These are phyloP conservation scores for Lepiota subincarnata DNA, from an alignment of 768 basidiomycete species.

Conservation along the genomic window DNA sequence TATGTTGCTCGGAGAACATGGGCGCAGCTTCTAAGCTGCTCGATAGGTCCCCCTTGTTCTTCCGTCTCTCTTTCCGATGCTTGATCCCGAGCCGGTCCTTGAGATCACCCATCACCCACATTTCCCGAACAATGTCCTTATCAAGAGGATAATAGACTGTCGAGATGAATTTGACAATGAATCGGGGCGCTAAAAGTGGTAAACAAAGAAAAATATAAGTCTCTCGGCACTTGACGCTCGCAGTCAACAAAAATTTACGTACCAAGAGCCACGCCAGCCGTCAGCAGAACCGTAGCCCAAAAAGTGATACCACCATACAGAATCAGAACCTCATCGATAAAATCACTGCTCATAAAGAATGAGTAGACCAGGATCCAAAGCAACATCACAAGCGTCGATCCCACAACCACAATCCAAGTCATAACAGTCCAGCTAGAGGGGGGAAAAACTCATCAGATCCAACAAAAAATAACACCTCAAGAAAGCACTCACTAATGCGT, in stretches of 20 bases:
- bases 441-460: constrained; percentile 18
- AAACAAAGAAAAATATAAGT: neutral
- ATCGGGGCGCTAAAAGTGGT: constrained; percentile 62
- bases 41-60: constrained; percentile 19
- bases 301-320: constrained; percentile 79
- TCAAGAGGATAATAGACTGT: constrained; percentile 77
- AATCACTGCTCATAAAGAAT: constrained; percentile 67
- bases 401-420: constrained; percentile 78
- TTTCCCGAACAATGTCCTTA: constrained; percentile 88
- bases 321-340: constrained; percentile 65
- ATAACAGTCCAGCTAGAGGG: constrained; percentile 70
- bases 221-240: neutral
- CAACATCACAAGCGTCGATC: constrained; percentile 77
- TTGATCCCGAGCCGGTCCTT: constrained; percentile 76
- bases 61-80: constrained; percentile 54
- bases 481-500: constrained; percentile 79
- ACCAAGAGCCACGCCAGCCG: constrained; percentile 72
- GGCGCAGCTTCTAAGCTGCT: constrained; percentile 58
- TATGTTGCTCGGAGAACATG: constrained; percentile 65
- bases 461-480: constrained; percentile 13
- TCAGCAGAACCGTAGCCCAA: constrained; percentile 75
- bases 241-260: constrained; percentile 17
- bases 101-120: constrained; percentile 80
- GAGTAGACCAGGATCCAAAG: constrained; percentile 91
- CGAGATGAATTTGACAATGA: constrained; percentile 68